Percentiles rank a stretch among this genome's conserved stretches.
These are phyloP conservation scores for Geoglossum glabrum DNA, from an alignment of 495 filamentous ascomycete species.

Conservation along the genomic window DNA sequence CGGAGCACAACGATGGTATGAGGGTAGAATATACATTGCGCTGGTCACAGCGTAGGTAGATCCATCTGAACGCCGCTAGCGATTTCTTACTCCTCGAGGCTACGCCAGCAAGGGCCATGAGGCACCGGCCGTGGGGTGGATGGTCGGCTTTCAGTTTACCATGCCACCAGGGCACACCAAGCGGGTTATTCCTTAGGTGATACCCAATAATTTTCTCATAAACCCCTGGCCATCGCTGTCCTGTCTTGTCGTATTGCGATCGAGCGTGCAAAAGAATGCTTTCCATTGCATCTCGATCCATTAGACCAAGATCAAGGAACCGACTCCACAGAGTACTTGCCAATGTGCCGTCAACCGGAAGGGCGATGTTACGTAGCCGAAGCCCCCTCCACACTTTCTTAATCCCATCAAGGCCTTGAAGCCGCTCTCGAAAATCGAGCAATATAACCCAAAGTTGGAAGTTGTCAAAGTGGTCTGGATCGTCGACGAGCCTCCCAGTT, in stretches of 20 bases:
- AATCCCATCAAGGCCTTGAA: conserved; percentile 38
- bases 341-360: conserved; percentile 27
- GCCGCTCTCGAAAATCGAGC: conserved; percentile 36
- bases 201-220: conserved; percentile 30
- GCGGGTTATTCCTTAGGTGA: conserved; percentile 19
- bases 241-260: conserved; percentile 25
- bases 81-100: conserved; percentile 19
- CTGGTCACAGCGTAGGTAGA: conserved; percentile 21
- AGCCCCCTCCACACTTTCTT: conserved; percentile 42
- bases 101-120: conserved; percentile 12
- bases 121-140: conserved; percentile 3
- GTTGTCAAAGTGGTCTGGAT: conserved; percentile 26
- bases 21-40: conserved; percentile 39
- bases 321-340: conserved; percentile 36
- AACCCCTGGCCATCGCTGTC: conserved; percentile 24
- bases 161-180: conserved; percentile 29
- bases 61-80: conserved; percentile 28
- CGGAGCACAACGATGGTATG: conserved; percentile 33
- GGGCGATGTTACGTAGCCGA: conserved; percentile 22
- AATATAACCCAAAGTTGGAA: conserved; percentile 44
- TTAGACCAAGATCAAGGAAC: conserved; percentile 29
- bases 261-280: conserved; percentile 35
- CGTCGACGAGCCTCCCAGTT: conserved; percentile 33
- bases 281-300: conserved; percentile 25
- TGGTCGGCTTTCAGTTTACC: conserved; percentile 18